Conservation (phyloP, 2,329 filamentous ascomycete species). For the Colletotrichum liaoningense region DNA sequence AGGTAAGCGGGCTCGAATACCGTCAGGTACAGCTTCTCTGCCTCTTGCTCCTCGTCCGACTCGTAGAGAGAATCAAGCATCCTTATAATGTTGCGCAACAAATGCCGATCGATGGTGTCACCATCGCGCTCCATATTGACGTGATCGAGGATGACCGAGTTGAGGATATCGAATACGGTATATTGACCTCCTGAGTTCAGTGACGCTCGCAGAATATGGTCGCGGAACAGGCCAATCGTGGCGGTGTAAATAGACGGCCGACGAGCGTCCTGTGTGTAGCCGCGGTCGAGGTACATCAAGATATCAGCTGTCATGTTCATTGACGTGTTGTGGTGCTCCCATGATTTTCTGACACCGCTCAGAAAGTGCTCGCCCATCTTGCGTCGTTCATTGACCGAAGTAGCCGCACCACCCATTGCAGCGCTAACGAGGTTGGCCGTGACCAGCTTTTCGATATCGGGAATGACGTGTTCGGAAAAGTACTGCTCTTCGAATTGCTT, state of each 20-base stretch:
- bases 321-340: conserved; percentile 89
- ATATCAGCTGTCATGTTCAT: conserved; percentile 99
- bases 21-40: conserved; percentile 84
- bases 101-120: conserved; percentile 84
- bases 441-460: conserved; percentile 77
- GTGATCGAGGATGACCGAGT: conserved; percentile 87
- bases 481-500: conserved; percentile 84
- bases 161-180: conserved; percentile 79
- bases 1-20: conserved; percentile 86
- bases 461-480: conserved; percentile 80
- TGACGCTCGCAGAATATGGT: conserved; percentile 79
- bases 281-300: conserved; percentile 96
- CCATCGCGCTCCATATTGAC: conserved; percentile 93
- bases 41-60: conserved; percentile 79
- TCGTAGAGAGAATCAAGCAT: conserved; percentile 94
- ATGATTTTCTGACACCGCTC: conserved; percentile 78
- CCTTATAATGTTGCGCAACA: conserved; percentile 84
- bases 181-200: conserved; percentile 58
- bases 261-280: conserved; percentile 77
- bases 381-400: conserved; percentile 81
- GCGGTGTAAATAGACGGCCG: conserved; percentile 84
- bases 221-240: conserved; percentile 88
- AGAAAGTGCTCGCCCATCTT: conserved; percentile 87
- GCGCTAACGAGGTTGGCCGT: conserved; percentile 69
- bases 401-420: conserved; percentile 68